Percentiles rank a stretch among this genome's conserved stretches.
phyloP scores from a whole-genome alignment of 1,139 yeast genomes.

The Pichia sp. region DNA sequence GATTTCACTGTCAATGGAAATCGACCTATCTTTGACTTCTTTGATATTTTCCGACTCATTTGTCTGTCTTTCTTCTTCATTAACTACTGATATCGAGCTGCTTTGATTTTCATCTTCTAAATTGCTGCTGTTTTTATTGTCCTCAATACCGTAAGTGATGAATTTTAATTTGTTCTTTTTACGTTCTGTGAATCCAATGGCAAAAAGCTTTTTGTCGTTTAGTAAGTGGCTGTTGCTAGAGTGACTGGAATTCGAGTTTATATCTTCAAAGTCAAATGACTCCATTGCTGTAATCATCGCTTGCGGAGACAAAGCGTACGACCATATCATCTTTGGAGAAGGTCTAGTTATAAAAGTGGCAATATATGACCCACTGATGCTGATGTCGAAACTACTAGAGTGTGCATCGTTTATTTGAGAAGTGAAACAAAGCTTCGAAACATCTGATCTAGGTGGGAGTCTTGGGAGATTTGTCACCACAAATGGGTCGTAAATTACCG shows the following conservation, averaged over 20 bases:
- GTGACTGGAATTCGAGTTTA: background rate
- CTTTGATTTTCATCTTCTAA: slow-evolving; percentile 32
- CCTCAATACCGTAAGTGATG: slow-evolving; percentile 31
- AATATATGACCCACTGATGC: slow-evolving; percentile 72
- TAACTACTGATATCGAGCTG: slow-evolving; percentile 24
- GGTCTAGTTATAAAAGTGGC: slow-evolving; percentile 72
- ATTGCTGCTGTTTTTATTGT: slow-evolving; percentile 16
- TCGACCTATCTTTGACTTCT: slow-evolving; percentile 29
- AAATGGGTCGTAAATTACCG: slow-evolving; percentile 29
- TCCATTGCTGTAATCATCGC: slow-evolving; percentile 38
- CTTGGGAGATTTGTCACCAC: slow-evolving; percentile 32
- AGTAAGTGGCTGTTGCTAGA: background rate
- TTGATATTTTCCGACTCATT: slow-evolving; percentile 24
- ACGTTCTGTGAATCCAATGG: slow-evolving; percentile 47
- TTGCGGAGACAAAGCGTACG: slow-evolving; percentile 65
- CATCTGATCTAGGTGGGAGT: slow-evolving; percentile 24
- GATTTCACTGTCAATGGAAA: slow-evolving; percentile 32
- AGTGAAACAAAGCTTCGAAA: slow-evolving; percentile 24
- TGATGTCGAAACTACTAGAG: slow-evolving; percentile 43
- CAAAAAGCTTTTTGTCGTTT: slow-evolving; percentile 28
- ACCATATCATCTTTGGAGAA: slow-evolving; percentile 74
- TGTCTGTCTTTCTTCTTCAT: slow-evolving; percentile 28
- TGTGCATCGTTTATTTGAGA: slow-evolving; percentile 25
- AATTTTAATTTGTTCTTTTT: slow-evolving; percentile 41
- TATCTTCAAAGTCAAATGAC: slow-evolving; percentile 18